Conservation (phyloP, 371 early-diverging fungal species). For the Rhizopus microsporus region DNA sequence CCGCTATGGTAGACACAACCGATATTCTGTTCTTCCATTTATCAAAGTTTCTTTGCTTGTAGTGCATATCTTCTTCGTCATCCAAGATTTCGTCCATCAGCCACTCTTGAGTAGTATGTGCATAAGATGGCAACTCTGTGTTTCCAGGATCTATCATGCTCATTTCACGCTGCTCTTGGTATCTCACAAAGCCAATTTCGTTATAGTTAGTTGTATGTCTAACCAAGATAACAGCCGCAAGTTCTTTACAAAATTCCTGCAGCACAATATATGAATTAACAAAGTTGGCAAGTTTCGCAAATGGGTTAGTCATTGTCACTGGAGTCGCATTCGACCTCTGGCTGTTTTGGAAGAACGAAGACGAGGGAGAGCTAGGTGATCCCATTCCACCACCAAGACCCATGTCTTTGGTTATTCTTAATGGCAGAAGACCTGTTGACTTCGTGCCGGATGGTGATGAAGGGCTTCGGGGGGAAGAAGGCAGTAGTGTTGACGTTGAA, state of each 20-base stretch:
- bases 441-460: constrained; percentile 35
- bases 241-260: constrained; percentile 69
- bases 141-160: constrained; percentile 27
- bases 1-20: constrained; percentile 43
- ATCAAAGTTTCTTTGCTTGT: constrained; percentile 35
- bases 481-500: constrained; percentile 16
- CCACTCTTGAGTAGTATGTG: constrained; percentile 18
- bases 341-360: constrained; percentile 45
- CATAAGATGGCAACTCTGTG: background rate
- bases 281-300: constrained; percentile 58
- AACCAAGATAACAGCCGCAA: constrained; percentile 63
- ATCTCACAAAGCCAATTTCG: constrained; percentile 36
- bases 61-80: constrained; percentile 34
- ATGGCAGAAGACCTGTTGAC: constrained; percentile 30
- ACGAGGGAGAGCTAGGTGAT: constrained; percentile 35
- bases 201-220: constrained; percentile 52
- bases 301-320: constrained; percentile 54
- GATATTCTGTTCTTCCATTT: constrained; percentile 53
- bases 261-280: constrained; percentile 63
- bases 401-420: constrained; percentile 26
- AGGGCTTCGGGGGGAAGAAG: constrained; percentile 30
- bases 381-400: constrained; percentile 12
- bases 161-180: constrained; percentile 33
- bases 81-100: constrained; percentile 22
- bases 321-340: constrained; percentile 54